Percentiles rank a stretch among this genome's conserved stretches.
Evolutionary conservation across 306 rosid species (phyloP).

Genomic region (Abrus pulchellus): DNA sequence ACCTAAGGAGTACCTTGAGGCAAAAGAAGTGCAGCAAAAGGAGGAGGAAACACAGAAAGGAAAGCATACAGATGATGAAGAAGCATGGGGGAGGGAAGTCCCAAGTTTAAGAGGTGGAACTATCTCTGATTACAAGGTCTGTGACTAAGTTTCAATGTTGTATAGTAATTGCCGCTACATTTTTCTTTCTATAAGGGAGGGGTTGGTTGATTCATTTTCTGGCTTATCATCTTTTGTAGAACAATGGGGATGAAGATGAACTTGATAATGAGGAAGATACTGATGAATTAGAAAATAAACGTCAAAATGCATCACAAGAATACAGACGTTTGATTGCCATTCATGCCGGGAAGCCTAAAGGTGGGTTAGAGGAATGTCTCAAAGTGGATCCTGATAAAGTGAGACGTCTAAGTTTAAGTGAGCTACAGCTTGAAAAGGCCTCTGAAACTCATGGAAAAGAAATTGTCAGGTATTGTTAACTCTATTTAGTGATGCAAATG

Average conservation of each 20-base stretch:
- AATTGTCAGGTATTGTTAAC: slow-evolving; percentile 73
- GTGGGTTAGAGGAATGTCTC: slow-evolving; percentile 83
- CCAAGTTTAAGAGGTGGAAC: slow-evolving; percentile 61
- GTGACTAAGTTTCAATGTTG: slow-evolving; percentile 34
- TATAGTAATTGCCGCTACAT: slow-evolving; percentile 16
- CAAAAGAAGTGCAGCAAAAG: slow-evolving; percentile 65
- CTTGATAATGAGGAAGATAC: slow-evolving; percentile 58
- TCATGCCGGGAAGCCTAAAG: slow-evolving; percentile 99
- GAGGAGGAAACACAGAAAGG: slow-evolving; percentile 57
- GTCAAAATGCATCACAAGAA: slow-evolving; percentile 64
- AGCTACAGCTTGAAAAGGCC: slow-evolving; percentile 86
- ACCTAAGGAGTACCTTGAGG: slow-evolving; percentile 93
- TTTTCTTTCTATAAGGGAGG: slow-evolving; percentile 27
- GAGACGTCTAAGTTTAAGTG: slow-evolving; percentile 94
- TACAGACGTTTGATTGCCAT: slow-evolving; percentile 87
- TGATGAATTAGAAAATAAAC: slow-evolving; percentile 62
- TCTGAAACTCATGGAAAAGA: slow-evolving; percentile 73
- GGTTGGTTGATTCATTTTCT: slow-evolving; percentile 42
- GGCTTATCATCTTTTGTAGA: slow-evolving; percentile 53
- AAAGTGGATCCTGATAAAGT: slow-evolving; percentile 89
- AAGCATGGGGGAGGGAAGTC: slow-evolving; percentile 93
- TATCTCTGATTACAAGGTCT: slow-evolving; percentile 70
- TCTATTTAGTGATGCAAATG: slow-evolving; percentile 35
- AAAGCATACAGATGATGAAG: slow-evolving; percentile 68
- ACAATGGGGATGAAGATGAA: slow-evolving; percentile 57